phyloP scores from a whole-genome alignment of 2,329 filamentous ascomycete species.

The Fusarium paranaense region DNA sequence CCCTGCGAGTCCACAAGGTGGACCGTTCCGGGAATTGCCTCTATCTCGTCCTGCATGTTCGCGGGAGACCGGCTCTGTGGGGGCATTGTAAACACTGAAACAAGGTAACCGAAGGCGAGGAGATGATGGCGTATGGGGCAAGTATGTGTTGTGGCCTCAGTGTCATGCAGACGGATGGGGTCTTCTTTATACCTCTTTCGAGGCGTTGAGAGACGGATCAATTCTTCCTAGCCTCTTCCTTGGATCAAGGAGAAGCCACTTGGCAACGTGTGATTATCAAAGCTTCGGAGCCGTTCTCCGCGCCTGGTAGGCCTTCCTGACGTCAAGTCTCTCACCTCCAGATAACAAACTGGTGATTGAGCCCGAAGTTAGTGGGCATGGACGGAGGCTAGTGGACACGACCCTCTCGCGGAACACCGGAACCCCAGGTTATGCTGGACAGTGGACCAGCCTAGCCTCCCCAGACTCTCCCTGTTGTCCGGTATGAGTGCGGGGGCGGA shows the following conservation, averaged over 20 bases:
- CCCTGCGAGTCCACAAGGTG: slow-evolving; percentile 3
- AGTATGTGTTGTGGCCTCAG: not conserved
- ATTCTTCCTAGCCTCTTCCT: not conserved
- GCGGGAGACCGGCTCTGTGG: not conserved
- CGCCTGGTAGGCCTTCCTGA: not conserved
- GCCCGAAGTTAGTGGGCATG: not conserved
- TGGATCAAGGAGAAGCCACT: not conserved
- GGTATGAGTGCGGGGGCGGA: not conserved
- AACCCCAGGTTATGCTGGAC: not conserved
- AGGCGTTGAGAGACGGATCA: not conserved
- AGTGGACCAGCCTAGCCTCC: not conserved
- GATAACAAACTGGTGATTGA: not conserved
- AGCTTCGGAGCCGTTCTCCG: not conserved
- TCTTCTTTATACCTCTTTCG: not conserved
- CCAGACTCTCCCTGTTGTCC: not conserved
- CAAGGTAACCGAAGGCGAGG: not conserved
- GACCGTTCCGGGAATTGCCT: slow-evolving; percentile 8
- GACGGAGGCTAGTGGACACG: not conserved
- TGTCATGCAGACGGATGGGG: not conserved
- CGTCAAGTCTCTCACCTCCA: not conserved
- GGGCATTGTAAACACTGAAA: not conserved
- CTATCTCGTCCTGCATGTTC: not conserved
- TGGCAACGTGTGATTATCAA: not conserved
- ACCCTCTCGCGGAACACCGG: not conserved
- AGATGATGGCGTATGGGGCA: not conserved